Percentiles rank a stretch among this genome's conserved stretches.
Evolutionary conservation across 2,329 filamentous ascomycete species (phyloP).

Genomic region (Aspergillus costaricaensis): DNA sequence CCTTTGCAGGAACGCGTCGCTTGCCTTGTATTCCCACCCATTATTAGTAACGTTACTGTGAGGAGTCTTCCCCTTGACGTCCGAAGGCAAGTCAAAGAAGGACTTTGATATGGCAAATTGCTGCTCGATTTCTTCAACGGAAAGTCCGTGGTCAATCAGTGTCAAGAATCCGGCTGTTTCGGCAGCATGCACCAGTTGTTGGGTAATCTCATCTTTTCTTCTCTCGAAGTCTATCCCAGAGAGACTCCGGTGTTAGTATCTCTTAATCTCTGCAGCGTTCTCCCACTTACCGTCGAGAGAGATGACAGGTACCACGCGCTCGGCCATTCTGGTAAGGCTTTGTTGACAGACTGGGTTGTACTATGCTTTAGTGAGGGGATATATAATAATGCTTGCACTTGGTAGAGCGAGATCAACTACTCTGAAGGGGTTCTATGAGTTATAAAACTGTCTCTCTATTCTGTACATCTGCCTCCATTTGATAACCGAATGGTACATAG

Average conservation of each 20-base stretch:
- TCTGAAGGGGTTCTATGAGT: too few relatives aligned
- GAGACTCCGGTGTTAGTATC: neutral
- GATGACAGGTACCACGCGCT: neutral
- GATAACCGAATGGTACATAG: too few relatives aligned
- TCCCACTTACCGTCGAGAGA: neutral
- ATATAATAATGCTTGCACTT: too few relatives aligned
- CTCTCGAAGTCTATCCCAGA: neutral
- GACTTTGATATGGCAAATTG: slow-evolving; percentile 6
- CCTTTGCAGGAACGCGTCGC: neutral
- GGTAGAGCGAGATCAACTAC: too few relatives aligned
- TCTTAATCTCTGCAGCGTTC: too few relatives aligned
- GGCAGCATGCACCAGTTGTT: slow-evolving; percentile 3
- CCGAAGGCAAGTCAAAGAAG: slow-evolving; percentile 7
- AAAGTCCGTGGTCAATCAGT: slow-evolving; percentile 5
- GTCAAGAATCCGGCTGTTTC: slow-evolving; percentile 8
- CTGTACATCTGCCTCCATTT: too few relatives aligned
- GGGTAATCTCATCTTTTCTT: slow-evolving; percentile 4
- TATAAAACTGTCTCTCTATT: too few relatives aligned
- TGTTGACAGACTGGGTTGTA: neutral
- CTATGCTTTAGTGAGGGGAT: neutral
- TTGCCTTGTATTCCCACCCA: slow-evolving; percentile 10
- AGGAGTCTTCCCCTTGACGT: slow-evolving; percentile 1
- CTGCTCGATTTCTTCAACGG: slow-evolving; percentile 3
- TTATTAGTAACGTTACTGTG: slow-evolving; percentile 4
- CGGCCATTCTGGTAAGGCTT: neutral